Conservation (phyloP, 768 basidiomycete species). For the Termitomyces bulborhizus region DNA sequence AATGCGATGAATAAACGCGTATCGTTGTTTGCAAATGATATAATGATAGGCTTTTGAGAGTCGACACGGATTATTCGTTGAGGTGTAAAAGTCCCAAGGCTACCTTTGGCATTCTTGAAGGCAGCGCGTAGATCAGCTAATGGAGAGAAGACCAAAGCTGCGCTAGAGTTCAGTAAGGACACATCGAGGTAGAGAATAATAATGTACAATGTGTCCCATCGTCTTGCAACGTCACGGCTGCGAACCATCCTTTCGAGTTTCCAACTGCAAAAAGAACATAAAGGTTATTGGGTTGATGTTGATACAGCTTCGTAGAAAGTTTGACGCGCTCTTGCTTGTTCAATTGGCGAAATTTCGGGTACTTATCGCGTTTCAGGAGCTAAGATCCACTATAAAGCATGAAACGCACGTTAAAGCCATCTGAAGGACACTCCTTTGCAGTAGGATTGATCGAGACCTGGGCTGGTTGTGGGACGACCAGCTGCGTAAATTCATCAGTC, state of each 20-base stretch:
- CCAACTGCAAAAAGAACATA: slow-evolving; percentile 53
- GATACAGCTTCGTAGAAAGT: slow-evolving; percentile 48
- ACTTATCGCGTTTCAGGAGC: slow-evolving; percentile 25
- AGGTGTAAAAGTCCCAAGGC: slow-evolving; percentile 38
- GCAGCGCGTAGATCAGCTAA: slow-evolving; percentile 55
- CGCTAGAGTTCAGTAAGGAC: neutral
- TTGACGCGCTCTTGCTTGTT: slow-evolving; percentile 62
- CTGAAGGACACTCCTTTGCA: slow-evolving; percentile 30
- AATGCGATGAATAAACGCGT: slow-evolving; percentile 55
- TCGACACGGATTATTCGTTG: slow-evolving; percentile 42
- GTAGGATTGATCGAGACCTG: slow-evolving; percentile 31
- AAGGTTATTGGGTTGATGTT: slow-evolving; percentile 32
- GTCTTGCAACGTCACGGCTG: slow-evolving; percentile 41
- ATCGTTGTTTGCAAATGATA: slow-evolving; percentile 56
- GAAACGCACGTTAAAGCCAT: slow-evolving; percentile 39
- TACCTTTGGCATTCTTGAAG: slow-evolving; percentile 36
- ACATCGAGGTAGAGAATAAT: neutral
- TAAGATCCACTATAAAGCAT: slow-evolving; percentile 2
- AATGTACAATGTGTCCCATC: slow-evolving; percentile 32
- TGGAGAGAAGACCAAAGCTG: slow-evolving; percentile 59
- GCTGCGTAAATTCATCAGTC: slow-evolving; percentile 32
- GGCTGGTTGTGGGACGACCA: slow-evolving; percentile 29
- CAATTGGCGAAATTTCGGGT: slow-evolving; percentile 40
- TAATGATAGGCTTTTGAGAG: slow-evolving; percentile 39
- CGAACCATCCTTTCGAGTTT: slow-evolving; percentile 66